phyloP scores from a whole-genome alignment of 371 early-diverging fungal genomes.

The Mortierella sp. region DNA sequence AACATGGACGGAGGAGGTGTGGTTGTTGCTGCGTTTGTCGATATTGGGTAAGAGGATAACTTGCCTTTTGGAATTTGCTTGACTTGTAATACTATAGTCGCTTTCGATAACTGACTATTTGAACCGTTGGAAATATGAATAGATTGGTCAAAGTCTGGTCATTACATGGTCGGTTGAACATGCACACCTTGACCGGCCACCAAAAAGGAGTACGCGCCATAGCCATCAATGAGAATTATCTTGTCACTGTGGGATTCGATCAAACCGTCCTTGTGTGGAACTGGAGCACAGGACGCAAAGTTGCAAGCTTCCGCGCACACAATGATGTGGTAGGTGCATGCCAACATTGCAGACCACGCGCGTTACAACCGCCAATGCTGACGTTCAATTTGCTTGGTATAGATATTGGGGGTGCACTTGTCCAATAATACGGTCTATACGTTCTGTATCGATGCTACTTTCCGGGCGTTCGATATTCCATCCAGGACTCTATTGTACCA shows the following conservation, averaged over 20 bases:
- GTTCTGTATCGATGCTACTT: slow-evolving; percentile 46
- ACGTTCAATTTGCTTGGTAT: not conserved
- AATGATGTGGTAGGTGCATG: slow-evolving; percentile 35
- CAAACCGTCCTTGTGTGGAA: slow-evolving; percentile 47
- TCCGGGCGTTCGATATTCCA: slow-evolving; percentile 44
- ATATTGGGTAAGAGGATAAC: slow-evolving; percentile 39
- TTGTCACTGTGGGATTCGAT: slow-evolving; percentile 47
- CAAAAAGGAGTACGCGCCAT: slow-evolving; percentile 50
- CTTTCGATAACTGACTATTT: not conserved
- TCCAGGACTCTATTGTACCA: slow-evolving; percentile 44
- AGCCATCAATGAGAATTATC: slow-evolving; percentile 39
- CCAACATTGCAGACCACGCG: not conserved
- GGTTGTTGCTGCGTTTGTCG: slow-evolving; percentile 51
- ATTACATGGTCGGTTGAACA: slow-evolving; percentile 39
- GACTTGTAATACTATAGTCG: not conserved
- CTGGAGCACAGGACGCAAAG: slow-evolving; percentile 31
- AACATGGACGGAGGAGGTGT: slow-evolving; percentile 52
- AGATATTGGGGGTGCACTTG: slow-evolving; percentile 47
- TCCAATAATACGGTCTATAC: slow-evolving; percentile 38
- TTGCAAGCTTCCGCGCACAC: slow-evolving; percentile 50
- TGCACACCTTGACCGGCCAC: slow-evolving; percentile 40
- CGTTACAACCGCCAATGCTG: not conserved
- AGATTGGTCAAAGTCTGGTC: slow-evolving; percentile 51
- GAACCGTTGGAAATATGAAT: not conserved
- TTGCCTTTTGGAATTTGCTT: not conserved